A percentile compares a stretch with the other conserved stretches of the same genome.
These are phyloP conservation scores for Pedinophyceae sp. DNA, from an alignment of 139 green algal species.

Conservation along the genomic window DNA sequence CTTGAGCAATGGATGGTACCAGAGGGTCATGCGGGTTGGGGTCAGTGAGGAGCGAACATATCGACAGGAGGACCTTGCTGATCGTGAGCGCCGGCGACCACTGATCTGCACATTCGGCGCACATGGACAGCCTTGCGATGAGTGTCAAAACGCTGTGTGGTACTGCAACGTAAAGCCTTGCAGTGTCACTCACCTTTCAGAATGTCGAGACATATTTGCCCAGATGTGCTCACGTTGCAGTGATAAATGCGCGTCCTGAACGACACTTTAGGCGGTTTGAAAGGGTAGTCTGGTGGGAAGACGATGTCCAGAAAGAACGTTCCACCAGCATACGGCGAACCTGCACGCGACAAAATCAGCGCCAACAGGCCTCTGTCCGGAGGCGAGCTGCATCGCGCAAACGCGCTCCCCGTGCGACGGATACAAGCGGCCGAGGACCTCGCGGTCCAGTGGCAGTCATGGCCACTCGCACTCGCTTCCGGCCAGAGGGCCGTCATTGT, in stretches of 20 bases:
- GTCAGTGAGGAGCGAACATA: constrained; percentile 85
- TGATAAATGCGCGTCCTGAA: constrained; percentile 88
- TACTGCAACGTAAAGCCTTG: too few relatives aligned
- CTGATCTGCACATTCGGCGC: too few relatives aligned
- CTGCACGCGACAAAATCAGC: constrained; percentile 19
- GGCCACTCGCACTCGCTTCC: too few relatives aligned
- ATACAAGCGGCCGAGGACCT: too few relatives aligned
- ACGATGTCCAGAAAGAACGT: constrained; percentile 92
- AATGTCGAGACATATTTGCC: constrained; percentile 80
- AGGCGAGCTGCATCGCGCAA: background rate
- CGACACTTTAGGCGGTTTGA: constrained; percentile 81
- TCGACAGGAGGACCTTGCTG: constrained; percentile 70
- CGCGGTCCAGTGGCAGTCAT: too few relatives aligned
- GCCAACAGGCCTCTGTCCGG: background rate
- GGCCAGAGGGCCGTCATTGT: too few relatives aligned
- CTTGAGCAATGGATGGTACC: constrained; percentile 77
- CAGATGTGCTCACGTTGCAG: constrained; percentile 81
- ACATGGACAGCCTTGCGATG: too few relatives aligned
- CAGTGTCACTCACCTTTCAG: too few relatives aligned
- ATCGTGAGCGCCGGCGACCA: constrained; percentile 83
- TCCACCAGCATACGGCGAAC: constrained; percentile 71
- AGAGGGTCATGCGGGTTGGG: constrained; percentile 81
- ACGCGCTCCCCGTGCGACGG: too few relatives aligned
- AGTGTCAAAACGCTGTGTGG: too few relatives aligned
- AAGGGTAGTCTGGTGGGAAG: constrained; percentile 91